Percentiles rank a stretch among this genome's conserved stretches.
These are phyloP conservation scores for Talaromyces sp. DNA, from an alignment of 2,329 filamentous ascomycete genomes.

Conservation along the genomic window DNA sequence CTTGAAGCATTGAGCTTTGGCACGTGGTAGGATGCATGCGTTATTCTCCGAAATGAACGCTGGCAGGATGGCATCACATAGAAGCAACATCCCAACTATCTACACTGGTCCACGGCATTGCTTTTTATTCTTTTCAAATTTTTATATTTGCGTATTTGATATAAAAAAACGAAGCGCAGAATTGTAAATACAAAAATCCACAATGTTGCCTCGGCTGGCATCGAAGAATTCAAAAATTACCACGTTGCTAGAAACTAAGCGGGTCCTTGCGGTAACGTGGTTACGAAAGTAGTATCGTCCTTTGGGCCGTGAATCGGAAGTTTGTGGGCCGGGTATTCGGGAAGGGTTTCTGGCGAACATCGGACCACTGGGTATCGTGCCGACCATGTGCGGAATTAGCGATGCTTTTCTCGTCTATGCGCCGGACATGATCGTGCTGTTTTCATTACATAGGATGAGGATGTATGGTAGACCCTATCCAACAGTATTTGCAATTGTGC, in stretches of 20 bases:
- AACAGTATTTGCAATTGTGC: neutral
- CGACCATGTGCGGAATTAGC: conserved; percentile 7
- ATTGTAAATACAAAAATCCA: neutral
- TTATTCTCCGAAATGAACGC: neutral
- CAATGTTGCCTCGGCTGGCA: conserved; percentile 19
- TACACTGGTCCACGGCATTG: neutral
- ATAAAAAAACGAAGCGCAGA: neutral
- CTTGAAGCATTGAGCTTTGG: neutral
- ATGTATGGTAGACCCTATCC: neutral
- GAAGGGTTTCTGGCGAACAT: conserved; percentile 20
- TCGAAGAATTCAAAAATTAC: conserved; percentile 12
- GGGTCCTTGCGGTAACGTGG: neutral
- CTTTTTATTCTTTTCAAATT: neutral
- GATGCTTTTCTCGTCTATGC: neutral
- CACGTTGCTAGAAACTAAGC: neutral
- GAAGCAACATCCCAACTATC: neutral
- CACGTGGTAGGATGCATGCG: neutral
- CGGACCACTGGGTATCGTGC: conserved; percentile 13
- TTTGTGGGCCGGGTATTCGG: conserved; percentile 18
- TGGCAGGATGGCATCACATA: neutral
- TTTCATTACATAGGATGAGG: neutral
- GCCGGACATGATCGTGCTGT: neutral
- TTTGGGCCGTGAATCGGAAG: conserved; percentile 22
- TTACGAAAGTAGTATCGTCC: neutral
- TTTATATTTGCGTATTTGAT: neutral